Evolutionary conservation across 139 green algal genomes (phyloP).

Genomic region (Chlamydomonas asymmetrica): DNA sequence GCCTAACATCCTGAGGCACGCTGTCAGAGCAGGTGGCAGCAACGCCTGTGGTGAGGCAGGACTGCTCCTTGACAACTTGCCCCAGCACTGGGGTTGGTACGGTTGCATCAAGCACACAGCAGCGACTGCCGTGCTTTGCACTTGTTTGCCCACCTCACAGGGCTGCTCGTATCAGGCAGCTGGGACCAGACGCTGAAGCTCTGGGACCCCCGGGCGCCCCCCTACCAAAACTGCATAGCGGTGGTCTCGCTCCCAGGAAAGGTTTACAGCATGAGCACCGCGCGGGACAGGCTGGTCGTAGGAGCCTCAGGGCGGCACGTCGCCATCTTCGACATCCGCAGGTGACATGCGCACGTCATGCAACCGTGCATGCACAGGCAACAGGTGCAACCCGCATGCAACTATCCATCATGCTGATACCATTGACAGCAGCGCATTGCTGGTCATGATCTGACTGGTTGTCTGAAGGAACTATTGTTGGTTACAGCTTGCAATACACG

Average conservation of each 20-base stretch:
- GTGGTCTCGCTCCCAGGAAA: slow-evolving; percentile 67
- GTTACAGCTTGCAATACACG: too few relatives aligned
- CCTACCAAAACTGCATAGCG: slow-evolving; percentile 28
- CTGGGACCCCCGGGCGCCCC: slow-evolving; percentile 73
- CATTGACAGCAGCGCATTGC: too few relatives aligned
- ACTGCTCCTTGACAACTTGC: too few relatives aligned
- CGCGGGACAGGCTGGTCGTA: slow-evolving; percentile 66
- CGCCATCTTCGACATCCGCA: slow-evolving; percentile 77
- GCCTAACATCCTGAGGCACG: too few relatives aligned
- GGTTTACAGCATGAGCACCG: slow-evolving; percentile 70
- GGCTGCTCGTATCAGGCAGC: slow-evolving; percentile 65
- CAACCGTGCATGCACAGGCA: too few relatives aligned
- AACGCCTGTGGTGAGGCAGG: too few relatives aligned
- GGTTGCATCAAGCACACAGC: not conserved
- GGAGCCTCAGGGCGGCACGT: slow-evolving; percentile 77
- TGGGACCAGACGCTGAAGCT: slow-evolving; percentile 76
- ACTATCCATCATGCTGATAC: too few relatives aligned
- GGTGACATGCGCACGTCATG: too few relatives aligned
- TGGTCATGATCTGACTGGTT: too few relatives aligned
- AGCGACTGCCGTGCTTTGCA: not conserved
- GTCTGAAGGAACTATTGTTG: too few relatives aligned
- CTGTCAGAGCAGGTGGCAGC: too few relatives aligned
- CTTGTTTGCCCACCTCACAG: slow-evolving; percentile 25
- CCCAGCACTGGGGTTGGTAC: not conserved
- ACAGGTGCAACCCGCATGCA: too few relatives aligned